Conservation (phyloP, 73 alveolate genomes). For the Durusdinium trenchii region DNA sequence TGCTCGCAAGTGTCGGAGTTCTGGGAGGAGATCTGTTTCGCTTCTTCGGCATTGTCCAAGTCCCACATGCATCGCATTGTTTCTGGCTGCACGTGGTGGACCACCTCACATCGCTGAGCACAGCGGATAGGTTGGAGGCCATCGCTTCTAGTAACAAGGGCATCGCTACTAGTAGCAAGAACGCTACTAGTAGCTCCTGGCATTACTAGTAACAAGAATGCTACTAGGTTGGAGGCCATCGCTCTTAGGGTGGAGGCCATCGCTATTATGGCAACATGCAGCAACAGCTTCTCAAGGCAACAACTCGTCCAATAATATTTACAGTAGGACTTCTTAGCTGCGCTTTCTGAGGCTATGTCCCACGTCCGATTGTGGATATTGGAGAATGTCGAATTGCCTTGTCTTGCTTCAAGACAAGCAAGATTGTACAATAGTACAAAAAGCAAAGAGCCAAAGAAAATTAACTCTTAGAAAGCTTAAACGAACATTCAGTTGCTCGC, state of each 20-base stretch:
- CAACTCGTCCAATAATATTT: background rate
- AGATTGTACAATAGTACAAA: too few species aligned
- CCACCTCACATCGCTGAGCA: conserved; percentile 42
- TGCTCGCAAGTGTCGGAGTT: conserved; percentile 78
- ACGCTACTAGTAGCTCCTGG: too few species aligned
- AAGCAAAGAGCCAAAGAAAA: background rate
- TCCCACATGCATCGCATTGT: conserved; percentile 95
- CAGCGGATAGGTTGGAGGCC: background rate
- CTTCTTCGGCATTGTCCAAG: conserved; percentile 72
- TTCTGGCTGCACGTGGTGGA: conserved; percentile 91
- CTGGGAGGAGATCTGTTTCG: conserved; percentile 37
- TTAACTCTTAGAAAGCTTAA: too few species aligned
- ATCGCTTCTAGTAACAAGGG: too few species aligned
- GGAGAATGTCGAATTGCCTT: conserved; percentile 82
- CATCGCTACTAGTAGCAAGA: too few species aligned
- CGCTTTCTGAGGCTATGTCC: background rate
- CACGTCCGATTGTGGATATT: conserved; percentile 92
- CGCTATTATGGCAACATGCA: too few species aligned
- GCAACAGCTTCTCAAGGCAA: background rate
- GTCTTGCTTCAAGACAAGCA: too few species aligned
- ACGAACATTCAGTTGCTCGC: too few species aligned
- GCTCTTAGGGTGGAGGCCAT: too few species aligned
- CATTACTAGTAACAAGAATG: too few species aligned
- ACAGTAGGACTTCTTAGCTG: background rate
- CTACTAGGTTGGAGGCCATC: too few species aligned